Conservation (phyloP, 2,329 filamentous ascomycete genomes). For the Diatrype stigma region DNA sequence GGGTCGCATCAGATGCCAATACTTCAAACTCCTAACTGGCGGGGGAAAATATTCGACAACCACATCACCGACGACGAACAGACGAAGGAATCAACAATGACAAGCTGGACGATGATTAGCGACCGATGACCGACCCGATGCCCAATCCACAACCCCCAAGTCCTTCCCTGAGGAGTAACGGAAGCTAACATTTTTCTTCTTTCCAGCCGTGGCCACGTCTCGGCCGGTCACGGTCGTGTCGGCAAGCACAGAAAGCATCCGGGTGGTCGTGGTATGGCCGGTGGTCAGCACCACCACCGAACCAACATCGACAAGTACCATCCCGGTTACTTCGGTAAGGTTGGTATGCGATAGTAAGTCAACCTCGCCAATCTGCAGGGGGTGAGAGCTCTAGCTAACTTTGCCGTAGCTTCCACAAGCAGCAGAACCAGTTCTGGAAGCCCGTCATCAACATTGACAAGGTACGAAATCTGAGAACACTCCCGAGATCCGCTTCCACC, state of each 20-base stretch:
- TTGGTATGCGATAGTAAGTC: slow-evolving; percentile 76
- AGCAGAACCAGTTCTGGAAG: slow-evolving; percentile 96
- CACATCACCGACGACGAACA: not conserved
- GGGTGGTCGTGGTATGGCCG: slow-evolving; percentile 82
- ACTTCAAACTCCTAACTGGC: not conserved
- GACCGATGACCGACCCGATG: not conserved
- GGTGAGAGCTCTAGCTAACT: slow-evolving; percentile 6
- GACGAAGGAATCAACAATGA: not conserved
- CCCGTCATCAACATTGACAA: slow-evolving; percentile 98
- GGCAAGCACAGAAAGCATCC: slow-evolving; percentile 97
- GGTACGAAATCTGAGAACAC: slow-evolving; percentile 49
- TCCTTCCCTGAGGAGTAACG: not conserved
- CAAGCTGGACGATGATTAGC: not conserved
- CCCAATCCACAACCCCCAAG: not conserved
- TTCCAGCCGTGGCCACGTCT: slow-evolving; percentile 88
- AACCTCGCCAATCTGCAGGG: not conserved
- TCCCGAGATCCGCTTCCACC: not conserved
- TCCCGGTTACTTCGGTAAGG: slow-evolving; percentile 99
- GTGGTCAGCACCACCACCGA: slow-evolving; percentile 98
- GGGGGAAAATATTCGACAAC: not conserved
- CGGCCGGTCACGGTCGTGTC: slow-evolving; percentile 95
- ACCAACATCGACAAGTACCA: slow-evolving; percentile 83
- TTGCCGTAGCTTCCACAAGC: slow-evolving; percentile 96
- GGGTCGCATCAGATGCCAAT: no score
- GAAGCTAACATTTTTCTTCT: slow-evolving; percentile 28